phyloP scores from a whole-genome alignment of 163 green algal genomes.

The Prototheca cutis region DNA sequence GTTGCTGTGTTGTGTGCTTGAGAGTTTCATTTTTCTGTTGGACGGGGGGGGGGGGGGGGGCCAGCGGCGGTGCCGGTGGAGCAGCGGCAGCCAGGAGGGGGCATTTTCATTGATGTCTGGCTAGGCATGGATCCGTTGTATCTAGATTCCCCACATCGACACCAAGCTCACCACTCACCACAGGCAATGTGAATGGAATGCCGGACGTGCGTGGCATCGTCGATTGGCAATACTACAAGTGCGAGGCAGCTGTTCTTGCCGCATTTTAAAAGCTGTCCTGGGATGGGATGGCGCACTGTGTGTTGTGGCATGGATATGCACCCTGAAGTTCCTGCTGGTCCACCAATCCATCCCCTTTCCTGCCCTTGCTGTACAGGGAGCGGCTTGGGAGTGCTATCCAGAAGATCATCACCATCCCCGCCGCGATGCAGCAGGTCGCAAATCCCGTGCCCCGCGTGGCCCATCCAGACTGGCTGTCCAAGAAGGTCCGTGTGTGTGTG shows the following conservation, averaged over 20 bases:
- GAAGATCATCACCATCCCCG: conserved; percentile 99
- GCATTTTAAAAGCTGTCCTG: background rate
- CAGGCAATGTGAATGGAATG: too few relatives aligned
- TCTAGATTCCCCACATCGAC: too few relatives aligned
- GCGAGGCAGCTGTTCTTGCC: background rate
- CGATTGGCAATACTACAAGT: conserved; percentile 96
- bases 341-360: background rate
- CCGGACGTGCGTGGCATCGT: conserved; percentile 85
- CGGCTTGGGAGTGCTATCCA: conserved; percentile 84
- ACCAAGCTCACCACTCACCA: too few relatives aligned
- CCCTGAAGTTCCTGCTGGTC: background rate
- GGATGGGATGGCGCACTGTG: too few relatives aligned
- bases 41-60: too few relatives aligned
- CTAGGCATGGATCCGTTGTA: too few relatives aligned
- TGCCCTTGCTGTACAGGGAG: conserved; percentile 45
- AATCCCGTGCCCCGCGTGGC: conserved; percentile 90
- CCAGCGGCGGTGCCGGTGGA: too few relatives aligned
- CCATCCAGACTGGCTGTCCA: conserved; percentile 91
- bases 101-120: too few relatives aligned
- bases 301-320: background rate
- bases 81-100: too few relatives aligned
- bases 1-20: background rate
- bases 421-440: conserved; percentile 83
- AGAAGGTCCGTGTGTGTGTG: too few relatives aligned
- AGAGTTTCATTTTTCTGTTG: too few relatives aligned